Evolutionary conservation across 1,284 basidiomycete genomes (phyloP), one percentile per base, ranked within the genome.

Genomic region (Kwoniella shivajii): DNA sequence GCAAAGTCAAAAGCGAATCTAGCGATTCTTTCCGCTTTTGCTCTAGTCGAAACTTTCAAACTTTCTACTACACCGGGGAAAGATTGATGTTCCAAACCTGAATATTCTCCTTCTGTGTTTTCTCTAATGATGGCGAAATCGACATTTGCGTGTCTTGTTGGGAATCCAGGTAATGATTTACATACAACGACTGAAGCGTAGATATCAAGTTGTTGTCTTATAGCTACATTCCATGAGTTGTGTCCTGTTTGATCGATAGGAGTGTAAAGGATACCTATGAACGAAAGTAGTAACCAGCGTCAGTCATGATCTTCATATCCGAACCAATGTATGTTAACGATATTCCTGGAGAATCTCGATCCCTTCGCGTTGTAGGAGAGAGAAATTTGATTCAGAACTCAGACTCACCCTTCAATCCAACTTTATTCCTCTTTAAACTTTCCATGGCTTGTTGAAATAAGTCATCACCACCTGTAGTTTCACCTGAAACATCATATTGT

Each of bases 21-120:
- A 36, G 88, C 86, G 72, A 99, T 99, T 65, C 96, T 89, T 80
- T 99, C 96, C 16, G 92, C 91, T 83, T 98, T 99, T 65, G 88
- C 86, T 54, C 89, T 85, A 10, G 96, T 99, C 61, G 92, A 95
- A 55, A 99, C 92, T 83, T 99, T 99, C 81, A 99, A 84, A 74
- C 86, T 91, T 83, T 99, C 96, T 48, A 99, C 96, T 65, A 99
- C 96, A 78, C 96, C 96, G 26, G 96, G 96, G 79, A 89, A 97
- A 71, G 90, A 92, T 81, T 94, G 90, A 82, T 99, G 96, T 80
- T 99, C 96, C 65, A 99, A 82, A 57, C 96, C 96, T 68, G 93
- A 95, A 83, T 99, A 99, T 82, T 99, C 96, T 69, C 96, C 96
- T 83, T 99, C 96, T 22, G 96, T 99, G 83, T 99, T 99, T 80